Conservation (phyloP, 495 filamentous ascomycete species). For the Aspergillus coremiiformis region DNA sequence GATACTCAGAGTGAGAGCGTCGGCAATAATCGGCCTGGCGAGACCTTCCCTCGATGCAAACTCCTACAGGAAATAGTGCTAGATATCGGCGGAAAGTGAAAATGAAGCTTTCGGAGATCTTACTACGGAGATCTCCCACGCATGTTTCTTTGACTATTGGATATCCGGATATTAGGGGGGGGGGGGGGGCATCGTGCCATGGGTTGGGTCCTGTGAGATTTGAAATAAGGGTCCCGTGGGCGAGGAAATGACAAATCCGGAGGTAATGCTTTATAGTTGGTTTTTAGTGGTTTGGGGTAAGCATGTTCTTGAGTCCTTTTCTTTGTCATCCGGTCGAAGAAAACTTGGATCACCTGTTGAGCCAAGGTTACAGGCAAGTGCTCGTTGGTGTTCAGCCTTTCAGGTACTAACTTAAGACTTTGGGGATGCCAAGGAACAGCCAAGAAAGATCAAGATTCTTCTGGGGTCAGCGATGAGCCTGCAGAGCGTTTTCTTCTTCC, state of each 20-base stretch:
- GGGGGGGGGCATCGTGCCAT: not conserved
- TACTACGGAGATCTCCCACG: not conserved
- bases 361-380: not conserved
- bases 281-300: no score
- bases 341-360: not conserved
- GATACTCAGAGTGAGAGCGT: not conserved
- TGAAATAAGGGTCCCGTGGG: not conserved
- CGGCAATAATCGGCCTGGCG: not conserved
- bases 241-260: not conserved
- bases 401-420: not conserved
- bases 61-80: not conserved
- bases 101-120: not conserved
- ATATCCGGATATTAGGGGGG: not conserved
- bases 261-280: no score
- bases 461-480: not conserved
- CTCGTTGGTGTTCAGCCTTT: not conserved
- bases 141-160: not conserved
- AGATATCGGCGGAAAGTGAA: not conserved
- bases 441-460: slow-evolving; percentile 17
- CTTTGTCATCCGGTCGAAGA: not conserved
- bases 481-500: not conserved
- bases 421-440: slow-evolving; percentile 11
- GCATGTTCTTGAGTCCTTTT: no score
- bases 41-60: not conserved
- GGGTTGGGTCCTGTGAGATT: not conserved